phyloP scores from a whole-genome alignment of 192 early-diverging fungal genomes.

The Lobulomyces angularis region DNA sequence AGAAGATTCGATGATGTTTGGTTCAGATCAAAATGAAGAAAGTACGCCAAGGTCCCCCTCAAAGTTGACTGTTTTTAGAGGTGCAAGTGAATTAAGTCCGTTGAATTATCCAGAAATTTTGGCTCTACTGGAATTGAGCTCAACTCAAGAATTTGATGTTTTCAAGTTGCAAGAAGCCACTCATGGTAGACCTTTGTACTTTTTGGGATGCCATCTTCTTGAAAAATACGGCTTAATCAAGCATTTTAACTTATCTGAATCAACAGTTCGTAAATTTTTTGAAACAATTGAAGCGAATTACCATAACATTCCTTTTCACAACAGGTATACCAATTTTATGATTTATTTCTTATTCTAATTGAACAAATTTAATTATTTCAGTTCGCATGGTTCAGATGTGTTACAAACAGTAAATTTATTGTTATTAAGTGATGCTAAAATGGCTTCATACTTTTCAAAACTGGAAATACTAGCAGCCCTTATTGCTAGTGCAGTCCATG shows the following conservation, averaged over 20 bases:
- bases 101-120: too few species aligned
- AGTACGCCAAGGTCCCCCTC: background rate
- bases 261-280: slow-evolving; percentile 23
- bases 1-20: background rate
- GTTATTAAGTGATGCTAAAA: slow-evolving; percentile 26
- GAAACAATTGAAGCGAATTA: slow-evolving; percentile 30
- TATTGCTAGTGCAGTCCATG: slow-evolving; percentile 40
- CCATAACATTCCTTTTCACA: slow-evolving; percentile 37
- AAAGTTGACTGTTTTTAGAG: too few species aligned
- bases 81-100: too few species aligned
- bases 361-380: slow-evolving; percentile 6
- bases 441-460: slow-evolving; percentile 33
- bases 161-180: slow-evolving; percentile 33
- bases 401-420: slow-evolving; percentile 42
- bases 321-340: slow-evolving; percentile 17
- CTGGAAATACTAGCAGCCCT: slow-evolving; percentile 35
- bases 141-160: slow-evolving; percentile 31
- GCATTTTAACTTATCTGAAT: slow-evolving; percentile 27
- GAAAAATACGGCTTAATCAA: slow-evolving; percentile 29
- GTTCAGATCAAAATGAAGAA: background rate
- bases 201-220: slow-evolving; percentile 30
- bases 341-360: background rate
- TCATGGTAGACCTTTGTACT: slow-evolving; percentile 31
- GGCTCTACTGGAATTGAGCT: background rate
- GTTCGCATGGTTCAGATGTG: slow-evolving; percentile 45